Evolutionary conservation across 257 asterid genomes (phyloP).

Genomic region (Cynanchum wilfordii): DNA sequence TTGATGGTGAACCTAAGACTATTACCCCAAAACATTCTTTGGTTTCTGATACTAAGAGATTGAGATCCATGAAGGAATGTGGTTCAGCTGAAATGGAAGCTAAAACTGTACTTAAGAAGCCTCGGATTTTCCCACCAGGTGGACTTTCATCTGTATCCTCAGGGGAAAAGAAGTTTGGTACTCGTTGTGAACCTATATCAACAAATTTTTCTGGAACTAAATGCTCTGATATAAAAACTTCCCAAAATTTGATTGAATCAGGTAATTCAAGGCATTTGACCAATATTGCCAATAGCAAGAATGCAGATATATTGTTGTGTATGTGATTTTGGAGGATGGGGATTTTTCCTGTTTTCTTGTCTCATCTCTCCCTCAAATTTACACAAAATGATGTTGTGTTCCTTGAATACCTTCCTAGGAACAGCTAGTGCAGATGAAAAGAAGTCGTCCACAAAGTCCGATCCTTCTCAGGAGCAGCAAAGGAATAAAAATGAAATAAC

Average conservation of each 20-base stretch:
- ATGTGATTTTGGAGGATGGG: not conserved
- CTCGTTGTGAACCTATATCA: not conserved
- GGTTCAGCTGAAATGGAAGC: conserved; percentile 5
- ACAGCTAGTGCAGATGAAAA: not conserved
- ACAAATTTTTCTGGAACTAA: conserved; percentile 4
- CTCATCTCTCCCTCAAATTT: not conserved
- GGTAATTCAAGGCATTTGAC: conserved; percentile 6
- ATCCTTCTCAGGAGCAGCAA: conserved; percentile 14
- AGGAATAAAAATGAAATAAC: conserved; percentile 6
- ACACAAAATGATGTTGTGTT: not conserved
- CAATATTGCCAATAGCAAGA: not conserved
- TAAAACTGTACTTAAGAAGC: conserved; percentile 3
- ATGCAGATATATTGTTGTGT: not conserved
- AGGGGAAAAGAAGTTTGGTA: not conserved
- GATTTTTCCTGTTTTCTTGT: not conserved
- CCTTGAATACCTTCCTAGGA: conserved; percentile 3
- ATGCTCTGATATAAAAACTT: not conserved
- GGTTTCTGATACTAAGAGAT: conserved; percentile 3
- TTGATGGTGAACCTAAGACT: conserved; percentile 7
- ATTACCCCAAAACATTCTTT: conserved; percentile 5
- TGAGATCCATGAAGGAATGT: conserved; percentile 10
- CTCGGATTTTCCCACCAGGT: conserved; percentile 4
- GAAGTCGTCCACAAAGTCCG: not conserved
- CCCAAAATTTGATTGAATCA: not conserved
- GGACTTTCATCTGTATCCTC: conserved; percentile 6